Base-by-base conservation (phyloP, 345 rosid genomes). In the Populus alba region DNA sequence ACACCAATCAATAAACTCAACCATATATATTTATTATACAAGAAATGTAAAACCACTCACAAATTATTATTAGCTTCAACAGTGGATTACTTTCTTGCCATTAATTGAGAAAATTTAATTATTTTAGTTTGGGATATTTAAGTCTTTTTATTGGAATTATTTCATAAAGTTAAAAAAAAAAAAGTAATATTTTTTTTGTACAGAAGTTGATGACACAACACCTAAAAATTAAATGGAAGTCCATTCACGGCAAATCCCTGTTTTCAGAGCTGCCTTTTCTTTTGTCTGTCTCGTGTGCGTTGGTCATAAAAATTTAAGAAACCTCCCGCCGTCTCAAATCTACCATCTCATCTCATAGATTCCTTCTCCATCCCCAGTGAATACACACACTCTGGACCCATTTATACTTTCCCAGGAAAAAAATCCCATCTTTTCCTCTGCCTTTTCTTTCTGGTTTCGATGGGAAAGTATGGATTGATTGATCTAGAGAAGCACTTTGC, bases 401-500 rank as follows among this genome's bases (percentile, higher is more conserved):
- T 20, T 57, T 3, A 57, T 57, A 47, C 27, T 51, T 35, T 73
- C 12, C 61, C 66, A 5, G 33, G 25, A 15, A 68, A 33, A 41
- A 43, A 31, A 31, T 1, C 5, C 16, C n/a, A 68, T 68, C 71
- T 22, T 38, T 68, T 68, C 2, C 6, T 35, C n/a, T 38, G 39
- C n/a, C 18, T 38, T 35, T 68, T 43, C 47, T 43, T 11, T 43
- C 47, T 43, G 47, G 47, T 0, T 57, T 9, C 23, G 62, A 90
- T 90, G 93, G 88, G 79, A 57, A 83, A 78, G 31, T 68, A 57
- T 53, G 84, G 87, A 31, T 70, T 88, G 70, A 71, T 91, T 81
- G 90, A 91, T 85, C 92, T 92, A 2, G 98, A 91, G 85, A 92
- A 85, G 70, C 95, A 92, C 74, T 94, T 91, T 78, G 95, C 99